Percentiles rank a stretch among this genome's conserved stretches.
Evolutionary conservation across 805 yeast species (phyloP).

Genomic region (Lipomyces sp.): DNA sequence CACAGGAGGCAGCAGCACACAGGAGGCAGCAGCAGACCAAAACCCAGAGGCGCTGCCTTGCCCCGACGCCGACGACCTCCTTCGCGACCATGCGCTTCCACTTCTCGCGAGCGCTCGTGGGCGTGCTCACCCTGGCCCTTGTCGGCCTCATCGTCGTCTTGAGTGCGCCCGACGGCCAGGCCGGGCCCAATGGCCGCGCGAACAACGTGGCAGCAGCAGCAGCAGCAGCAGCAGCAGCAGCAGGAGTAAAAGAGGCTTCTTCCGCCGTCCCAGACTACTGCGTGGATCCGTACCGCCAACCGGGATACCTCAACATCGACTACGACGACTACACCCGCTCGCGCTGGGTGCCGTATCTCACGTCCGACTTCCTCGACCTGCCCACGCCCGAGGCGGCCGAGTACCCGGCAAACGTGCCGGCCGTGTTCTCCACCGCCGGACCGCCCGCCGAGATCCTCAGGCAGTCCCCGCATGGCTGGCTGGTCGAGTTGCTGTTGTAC

Average conservation of each 20-base stretch:
- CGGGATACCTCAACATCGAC: slow-evolving; percentile 20
- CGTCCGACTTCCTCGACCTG: slow-evolving; percentile 2
- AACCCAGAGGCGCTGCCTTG: no score
- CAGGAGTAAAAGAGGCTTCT: neutral
- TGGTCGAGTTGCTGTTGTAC: slow-evolving; percentile 7
- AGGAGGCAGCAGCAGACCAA: no score
- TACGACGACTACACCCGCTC: neutral
- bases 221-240: no score
- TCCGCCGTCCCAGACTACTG: slow-evolving; percentile 2
- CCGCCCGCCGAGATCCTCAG: slow-evolving; percentile 10
- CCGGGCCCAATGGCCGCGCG: no score
- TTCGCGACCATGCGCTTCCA: no score
- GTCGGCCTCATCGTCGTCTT: no score
- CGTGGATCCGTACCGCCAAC: slow-evolving; percentile 22
- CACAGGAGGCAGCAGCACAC: no score
- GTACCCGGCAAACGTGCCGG: slow-evolving; percentile 17
- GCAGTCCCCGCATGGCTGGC: slow-evolving; percentile 20
- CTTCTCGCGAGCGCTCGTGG: no score
- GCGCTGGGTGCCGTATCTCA: slow-evolving; percentile 19
- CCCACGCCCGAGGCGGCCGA: slow-evolving; percentile 19
- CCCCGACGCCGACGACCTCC: no score
- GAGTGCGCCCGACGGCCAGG: no score
- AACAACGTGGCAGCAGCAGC: no score
- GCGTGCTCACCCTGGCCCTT: no score
- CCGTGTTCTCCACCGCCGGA: slow-evolving; percentile 13